Base-by-base conservation (phyloP, 2,329 filamentous ascomycete genomes). In the Rutstroemia sp. region DNA sequence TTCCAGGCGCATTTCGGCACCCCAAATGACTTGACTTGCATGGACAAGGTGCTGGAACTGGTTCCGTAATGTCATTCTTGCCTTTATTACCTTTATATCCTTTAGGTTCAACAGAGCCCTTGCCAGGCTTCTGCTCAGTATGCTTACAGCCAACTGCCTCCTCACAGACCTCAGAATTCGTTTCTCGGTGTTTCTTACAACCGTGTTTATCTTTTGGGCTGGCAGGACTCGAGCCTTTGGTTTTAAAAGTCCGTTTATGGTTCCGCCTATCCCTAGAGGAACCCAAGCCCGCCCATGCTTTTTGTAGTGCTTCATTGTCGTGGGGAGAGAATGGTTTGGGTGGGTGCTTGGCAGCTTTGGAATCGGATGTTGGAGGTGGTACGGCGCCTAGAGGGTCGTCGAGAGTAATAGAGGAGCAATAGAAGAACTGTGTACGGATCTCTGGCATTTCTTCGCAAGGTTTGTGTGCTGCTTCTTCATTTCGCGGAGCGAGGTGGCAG, bases 371-470 rank as follows among this genome's bases (percentile, higher is more conserved):
- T 67, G 80, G 69, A 70, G 82, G 67, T 73, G 78, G 70, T 10
- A 76, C 73, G 1, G 86, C 81, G 9, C 87, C 89, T n/a, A 95
- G 78, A 23, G 89, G 89, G 67, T 96, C 91, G 67, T 96, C 91
- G 67, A 96, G 91, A 30, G 90, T 86, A 50, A 92, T 80, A 12
- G 84, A 76, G 10, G 90, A 94, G 14, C 84, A 81, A 71, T 95
- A 96, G 72, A 96, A 96, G 74, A 90, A 96, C 61, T 90, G 88
- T 21, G 86, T 79, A 34, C 78, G 76, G 54, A 87, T 70, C 0
- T 81, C 78, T 16, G 87, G 86, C 23, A 80, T 76, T 53, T 73
- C 75, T 65, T 61, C 70, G 66, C 58, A 69, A 67, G 47, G 68
- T 16, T 49, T 49, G 23, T 9, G 21, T 14, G 16, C n/a, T 41